Evolutionary conservation across 352 stramenopile genomes (phyloP), one percentile per base, ranked within the genome.

Genomic region (Ophiocytium majus): DNA sequence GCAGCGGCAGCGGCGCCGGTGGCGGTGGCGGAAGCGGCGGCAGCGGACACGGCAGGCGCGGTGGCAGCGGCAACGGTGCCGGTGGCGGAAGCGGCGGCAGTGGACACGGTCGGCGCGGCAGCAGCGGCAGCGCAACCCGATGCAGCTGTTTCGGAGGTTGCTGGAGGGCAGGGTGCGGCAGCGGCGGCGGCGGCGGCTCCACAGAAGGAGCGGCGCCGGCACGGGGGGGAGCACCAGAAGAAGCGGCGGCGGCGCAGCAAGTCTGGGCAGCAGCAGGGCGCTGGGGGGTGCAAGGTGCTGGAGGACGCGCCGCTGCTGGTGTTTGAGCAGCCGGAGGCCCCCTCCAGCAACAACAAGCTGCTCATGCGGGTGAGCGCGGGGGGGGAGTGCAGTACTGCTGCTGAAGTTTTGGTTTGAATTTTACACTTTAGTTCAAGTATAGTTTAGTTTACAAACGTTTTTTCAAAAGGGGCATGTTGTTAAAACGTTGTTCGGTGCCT

Each of bases 291-390:
- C 64, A 76, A 76, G 64, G 10, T 17, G 5, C 64, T 76, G 31
- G 34, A 76, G 31, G 64, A 76, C 17, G 64, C 31, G 31, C 17
- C 28, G 28, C 5, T 76, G 34, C 64, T 76, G 64, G 34, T 37
- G 64, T 76, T 76, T 76, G 34, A 17, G 10, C 64, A 76, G 64
- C 31, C 31, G 64, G 64, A 76, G 31, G 64, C 64, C 5, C 64
- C 64, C 34, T 76, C 64, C 34, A 76, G 64, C 34, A 76, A 76
- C 64, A 76, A 76, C 64, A 76, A 17, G 64, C 64, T 76, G 17
- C 64, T 76, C 31, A 34, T 34, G 31, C 31, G 64, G 64, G 64
- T 76, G 17, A 66, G 57, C 28, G 19, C 17, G 19, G 57, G 28
- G 57, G 28, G 19, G 28, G 57, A 23, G 19, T 19, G 17, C 28